Base-by-base conservation (phyloP, 2,329 filamentous ascomycete species). In the Coniella vitis region DNA sequence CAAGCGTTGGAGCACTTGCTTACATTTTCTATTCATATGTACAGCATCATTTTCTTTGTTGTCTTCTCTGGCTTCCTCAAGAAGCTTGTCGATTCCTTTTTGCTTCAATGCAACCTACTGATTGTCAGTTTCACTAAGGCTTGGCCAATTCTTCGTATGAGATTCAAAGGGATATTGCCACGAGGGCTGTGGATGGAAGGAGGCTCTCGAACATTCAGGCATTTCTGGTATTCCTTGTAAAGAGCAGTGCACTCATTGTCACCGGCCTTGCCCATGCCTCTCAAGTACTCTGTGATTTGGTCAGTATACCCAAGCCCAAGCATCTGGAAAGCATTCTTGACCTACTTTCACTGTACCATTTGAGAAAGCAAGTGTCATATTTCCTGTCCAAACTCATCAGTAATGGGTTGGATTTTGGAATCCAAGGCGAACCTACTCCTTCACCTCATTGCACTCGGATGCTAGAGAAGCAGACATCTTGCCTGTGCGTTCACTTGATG, bases 331-430 rank as follows among this genome's bases (percentile, higher is more conserved):
- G 19, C 20, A 14, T 54, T 51, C 49, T 16, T 13, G 49, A 67
- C 84, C 51, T 75, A 96, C 93, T 97, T 70, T 98, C 93, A 64
- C 90, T 96, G 68, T 98, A 98, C 93, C 93, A 98, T 70, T 95
- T 97, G 56, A 98, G 73, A 65, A 98, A 98, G 71, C 93, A 98
- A 45, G 86, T 90, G 67, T 98, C 93, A 65, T 98, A 98, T 60
- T 53, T 51, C 25, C 51, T 53, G 10, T 84, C 87, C 65, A 90
- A 96, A 54, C 3, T 13, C 37, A 37, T 47, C 19, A 47, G 38
- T 4, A 8, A 16, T 19, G 32, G 10, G 4, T n/a, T 48, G 21
- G 17, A 16, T 5, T 13, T 3, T 12, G 16, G 3, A 3, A n/a
- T 4, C 9, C 2, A 14, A 5, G 4, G 3, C 5, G 4, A 7